phyloP scores from a whole-genome alignment of 164 flowering plant species.

The Berberis vulgaris region DNA sequence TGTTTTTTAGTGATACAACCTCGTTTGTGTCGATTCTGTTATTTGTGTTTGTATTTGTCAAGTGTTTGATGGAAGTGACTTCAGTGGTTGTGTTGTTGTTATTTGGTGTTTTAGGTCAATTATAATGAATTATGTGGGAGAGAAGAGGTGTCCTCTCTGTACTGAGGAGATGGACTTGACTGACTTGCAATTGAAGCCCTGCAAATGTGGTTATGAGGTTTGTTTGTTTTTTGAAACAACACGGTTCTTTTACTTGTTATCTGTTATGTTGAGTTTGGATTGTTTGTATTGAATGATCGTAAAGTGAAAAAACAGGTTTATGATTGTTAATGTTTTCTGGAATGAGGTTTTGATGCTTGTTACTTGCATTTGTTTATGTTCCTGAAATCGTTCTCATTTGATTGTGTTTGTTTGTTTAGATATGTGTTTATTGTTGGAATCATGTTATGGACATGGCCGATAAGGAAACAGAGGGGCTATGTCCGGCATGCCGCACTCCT shows the following conservation, averaged over 20 bases:
- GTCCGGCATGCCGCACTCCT: slow-evolving; percentile 83
- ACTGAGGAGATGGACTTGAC: slow-evolving; percentile 98
- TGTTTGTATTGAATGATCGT: not conserved
- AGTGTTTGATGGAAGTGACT: too few species aligned
- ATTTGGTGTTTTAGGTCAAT: slow-evolving; percentile 21
- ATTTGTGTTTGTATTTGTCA: too few species aligned
- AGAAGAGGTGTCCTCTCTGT: slow-evolving; percentile 85
- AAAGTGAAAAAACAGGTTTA: too few species aligned
- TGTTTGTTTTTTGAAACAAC: not conserved
- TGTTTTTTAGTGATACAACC: too few species aligned
- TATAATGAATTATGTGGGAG: slow-evolving; percentile 71
- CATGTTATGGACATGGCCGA: slow-evolving; percentile 94
- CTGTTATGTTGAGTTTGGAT: too few species aligned
- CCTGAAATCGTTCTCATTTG: not conserved
- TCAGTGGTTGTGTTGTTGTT: not conserved
- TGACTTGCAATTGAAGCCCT: slow-evolving; percentile 91
- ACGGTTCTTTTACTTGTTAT: too few species aligned
- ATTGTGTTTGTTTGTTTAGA: slow-evolving; percentile 23
- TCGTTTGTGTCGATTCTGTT: too few species aligned
- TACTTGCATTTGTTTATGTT: not conserved
- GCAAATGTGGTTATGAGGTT: slow-evolving; percentile 98
- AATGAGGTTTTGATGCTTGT: not conserved
- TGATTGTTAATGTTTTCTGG: not conserved
- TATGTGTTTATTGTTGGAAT: slow-evolving; percentile 97
- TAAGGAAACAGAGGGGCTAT: slow-evolving; percentile 76